These are phyloP conservation scores for Castanospermum australe DNA, from an alignment of 306 rosid species.

Conservation along the genomic window DNA sequence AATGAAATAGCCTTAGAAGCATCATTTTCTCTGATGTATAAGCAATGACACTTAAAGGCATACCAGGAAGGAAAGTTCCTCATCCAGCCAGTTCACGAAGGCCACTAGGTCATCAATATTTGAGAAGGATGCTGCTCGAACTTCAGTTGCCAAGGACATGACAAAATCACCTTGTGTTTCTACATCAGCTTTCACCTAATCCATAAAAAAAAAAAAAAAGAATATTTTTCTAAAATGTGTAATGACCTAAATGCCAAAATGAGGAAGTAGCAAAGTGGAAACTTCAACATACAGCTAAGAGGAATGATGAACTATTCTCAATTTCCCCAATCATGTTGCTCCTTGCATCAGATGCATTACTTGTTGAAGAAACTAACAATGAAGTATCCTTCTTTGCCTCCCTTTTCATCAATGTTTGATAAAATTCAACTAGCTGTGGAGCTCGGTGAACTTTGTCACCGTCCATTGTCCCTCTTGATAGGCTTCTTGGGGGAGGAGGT, in stretches of 20 bases:
- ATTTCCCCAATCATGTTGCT: conserved; percentile 99
- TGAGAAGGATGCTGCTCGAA: conserved; percentile 84
- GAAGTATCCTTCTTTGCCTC: conserved; percentile 93
- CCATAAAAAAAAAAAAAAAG: neutral
- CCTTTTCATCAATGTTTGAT: conserved; percentile 93
- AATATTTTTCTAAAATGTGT: neutral
- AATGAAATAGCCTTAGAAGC: neutral
- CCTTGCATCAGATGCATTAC: conserved; percentile 76
- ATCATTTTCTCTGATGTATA: neutral
- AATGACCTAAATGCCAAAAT: neutral
- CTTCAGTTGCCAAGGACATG: conserved; percentile 87
- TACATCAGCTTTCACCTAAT: conserved; percentile 86
- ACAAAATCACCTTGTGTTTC: conserved; percentile 97
- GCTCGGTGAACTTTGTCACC: conserved; percentile 89
- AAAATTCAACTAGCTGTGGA: conserved; percentile 87
- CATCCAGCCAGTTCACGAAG: conserved; percentile 98
- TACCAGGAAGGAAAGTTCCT: conserved; percentile 62
- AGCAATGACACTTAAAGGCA: conserved; percentile 16
- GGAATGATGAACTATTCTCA: conserved; percentile 88
- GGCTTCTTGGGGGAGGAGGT: conserved; percentile 91
- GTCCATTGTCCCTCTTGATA: conserved; percentile 59
- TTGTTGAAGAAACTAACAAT: conserved; percentile 58
- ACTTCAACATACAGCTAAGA: conserved; percentile 72
- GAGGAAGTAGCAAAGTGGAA: conserved; percentile 3
- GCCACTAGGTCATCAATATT: conserved; percentile 72